Base-by-base conservation (phyloP, 1,139 yeast species). In the Pichia sp. region DNA sequence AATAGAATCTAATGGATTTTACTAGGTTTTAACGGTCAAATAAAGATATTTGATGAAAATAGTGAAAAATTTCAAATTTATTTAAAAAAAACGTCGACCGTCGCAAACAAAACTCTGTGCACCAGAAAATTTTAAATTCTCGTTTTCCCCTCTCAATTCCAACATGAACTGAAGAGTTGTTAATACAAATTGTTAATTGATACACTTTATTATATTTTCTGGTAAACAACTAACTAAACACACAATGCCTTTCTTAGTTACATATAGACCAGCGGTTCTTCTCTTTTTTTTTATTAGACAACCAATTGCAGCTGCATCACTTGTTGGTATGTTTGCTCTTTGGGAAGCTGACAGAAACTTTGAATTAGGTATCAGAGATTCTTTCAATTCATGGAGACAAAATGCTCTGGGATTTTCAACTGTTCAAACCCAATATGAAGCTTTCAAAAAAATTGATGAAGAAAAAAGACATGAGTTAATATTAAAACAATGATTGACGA, bases 321-420 rank as follows among this genome's bases (percentile, higher is more conserved):
- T 68, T 18, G 62, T 61, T 10, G 65, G 67, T 3, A 55, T 62
- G 27, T 66, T 63, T 60, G 59, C 61, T 13, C 60, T 67, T 44
- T 68, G 69, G 67, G 70, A 68, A 56, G 65, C 65, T 7, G 71
- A 68, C 56, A 60, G 68, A 55, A 61, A 60, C 56, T 55, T 61
- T 31, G 60, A 58, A 29, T 55, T 61, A 49, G 71, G 70, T 28
- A 49, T 68, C 42, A 64, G 68, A 55, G 59, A 59, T 7, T 46
- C 60, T 7, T 48, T 67, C 46, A 61, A 59, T 47, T 42, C 49
- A 13, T 56, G 60, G 56, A 64, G 67, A 58, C 65, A 66, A 51
- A 47, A 51, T 14, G 48, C 60, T 3, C 52, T 67, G 19, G 68
- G 69, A 9, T 67, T 66, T 54, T 67, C 71, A 10, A 67, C 71